These are phyloP conservation scores for Pseudogymnoascus sp. DNA, from an alignment of 2,329 filamentous ascomycete species.

Conservation along the genomic window DNA sequence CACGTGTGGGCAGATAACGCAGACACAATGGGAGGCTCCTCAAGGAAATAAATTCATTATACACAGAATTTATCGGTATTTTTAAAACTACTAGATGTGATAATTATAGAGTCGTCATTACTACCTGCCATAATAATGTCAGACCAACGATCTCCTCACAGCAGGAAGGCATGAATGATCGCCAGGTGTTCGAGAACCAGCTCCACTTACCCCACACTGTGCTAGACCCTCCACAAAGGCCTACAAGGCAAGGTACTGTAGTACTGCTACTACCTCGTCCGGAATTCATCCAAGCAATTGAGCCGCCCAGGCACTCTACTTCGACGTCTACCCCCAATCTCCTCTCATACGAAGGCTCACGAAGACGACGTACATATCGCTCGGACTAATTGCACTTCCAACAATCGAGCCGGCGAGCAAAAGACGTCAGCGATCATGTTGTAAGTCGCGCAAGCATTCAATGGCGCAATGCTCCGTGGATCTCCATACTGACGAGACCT, in stretches of 20 bases:
- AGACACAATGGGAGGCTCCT: background rate
- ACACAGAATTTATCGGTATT: background rate
- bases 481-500: background rate
- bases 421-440: constrained; percentile 2
- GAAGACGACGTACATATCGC: background rate
- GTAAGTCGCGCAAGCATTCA: constrained; percentile 2
- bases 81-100: background rate
- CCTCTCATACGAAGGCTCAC: background rate
- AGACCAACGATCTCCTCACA: background rate
- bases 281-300: constrained; percentile 7
- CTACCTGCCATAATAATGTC: background rate
- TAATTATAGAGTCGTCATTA: background rate
- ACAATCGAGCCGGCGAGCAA: background rate
- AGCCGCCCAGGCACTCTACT: constrained; percentile 3
- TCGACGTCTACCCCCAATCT: background rate
- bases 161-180: background rate
- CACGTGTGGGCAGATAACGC: background rate
- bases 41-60: background rate
- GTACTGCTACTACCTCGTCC: background rate
- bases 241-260: background rate
- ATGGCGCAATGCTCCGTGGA: background rate
- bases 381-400: background rate
- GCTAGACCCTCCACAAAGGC: background rate
- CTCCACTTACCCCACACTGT: constrained; percentile 8
- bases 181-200: background rate